phyloP scores from a whole-genome alignment of 371 early-diverging fungal genomes.

The Smittium culicis region DNA sequence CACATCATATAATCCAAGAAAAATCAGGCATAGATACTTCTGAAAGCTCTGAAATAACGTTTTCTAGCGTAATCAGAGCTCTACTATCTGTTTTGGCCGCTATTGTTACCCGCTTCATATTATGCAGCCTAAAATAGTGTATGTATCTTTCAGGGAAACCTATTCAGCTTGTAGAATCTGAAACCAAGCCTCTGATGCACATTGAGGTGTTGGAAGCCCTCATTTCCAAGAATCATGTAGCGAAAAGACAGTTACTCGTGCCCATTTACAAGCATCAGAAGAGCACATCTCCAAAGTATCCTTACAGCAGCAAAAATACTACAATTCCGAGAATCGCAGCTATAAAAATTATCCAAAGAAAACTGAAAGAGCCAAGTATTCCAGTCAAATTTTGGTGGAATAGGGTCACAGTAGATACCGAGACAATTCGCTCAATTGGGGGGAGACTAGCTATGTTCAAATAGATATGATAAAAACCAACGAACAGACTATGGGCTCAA shows the following conservation, averaged over 20 bases:
- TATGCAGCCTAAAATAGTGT: background rate
- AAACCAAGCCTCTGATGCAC: background rate
- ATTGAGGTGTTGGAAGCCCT: background rate
- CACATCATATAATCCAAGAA: background rate
- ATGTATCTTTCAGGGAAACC: background rate
- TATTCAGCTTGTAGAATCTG: background rate
- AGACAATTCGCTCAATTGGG: background rate
- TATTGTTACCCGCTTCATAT: background rate
- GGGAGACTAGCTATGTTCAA: background rate
- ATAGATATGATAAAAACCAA: background rate
- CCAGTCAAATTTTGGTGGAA: background rate
- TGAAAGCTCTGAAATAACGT: background rate
- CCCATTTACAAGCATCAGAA: background rate
- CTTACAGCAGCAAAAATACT: background rate
- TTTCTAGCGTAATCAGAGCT: slow-evolving; percentile 4
- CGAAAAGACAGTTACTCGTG: background rate
- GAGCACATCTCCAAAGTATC: background rate
- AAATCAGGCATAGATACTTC: background rate
- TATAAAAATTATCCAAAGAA: background rate
- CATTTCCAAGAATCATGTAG: background rate
- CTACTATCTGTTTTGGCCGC: background rate
- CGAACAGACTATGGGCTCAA: background rate
- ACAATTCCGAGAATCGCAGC: background rate
- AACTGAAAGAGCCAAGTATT: background rate
- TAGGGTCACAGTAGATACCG: background rate